Percentiles rank a stretch among this genome's conserved stretches.
Evolutionary conservation across 164 flowering plant species (phyloP).

Genomic region (Vitis rupestris): DNA sequence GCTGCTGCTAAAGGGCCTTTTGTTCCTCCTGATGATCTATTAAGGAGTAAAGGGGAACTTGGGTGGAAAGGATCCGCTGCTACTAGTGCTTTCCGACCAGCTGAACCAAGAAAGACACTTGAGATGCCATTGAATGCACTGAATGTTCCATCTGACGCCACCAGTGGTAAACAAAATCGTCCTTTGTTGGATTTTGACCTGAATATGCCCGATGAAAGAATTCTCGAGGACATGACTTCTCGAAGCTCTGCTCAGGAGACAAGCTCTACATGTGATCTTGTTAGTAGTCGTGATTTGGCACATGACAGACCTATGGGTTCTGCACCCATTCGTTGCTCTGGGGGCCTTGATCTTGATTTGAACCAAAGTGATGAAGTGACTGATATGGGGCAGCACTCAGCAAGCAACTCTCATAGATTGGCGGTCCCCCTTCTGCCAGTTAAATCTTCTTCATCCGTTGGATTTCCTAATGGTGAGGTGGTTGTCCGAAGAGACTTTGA

Average conservation of each 20-base stretch:
- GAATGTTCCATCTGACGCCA: constrained; percentile 23
- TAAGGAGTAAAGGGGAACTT: constrained; percentile 58
- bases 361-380: constrained; percentile 63
- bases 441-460: constrained; percentile 32
- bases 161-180: constrained; percentile 47
- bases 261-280: constrained; percentile 9
- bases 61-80: constrained; percentile 99
- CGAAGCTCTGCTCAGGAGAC: constrained; percentile 22
- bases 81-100: constrained; percentile 96
- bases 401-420: constrained; percentile 28
- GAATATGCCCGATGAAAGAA: constrained; percentile 76
- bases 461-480: constrained; percentile 42
- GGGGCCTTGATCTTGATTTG: constrained; percentile 85
- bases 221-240: constrained; percentile 53
- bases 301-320: constrained; percentile 18
- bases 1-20: constrained; percentile 90
- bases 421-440: constrained; percentile 32
- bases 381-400: constrained; percentile 47
- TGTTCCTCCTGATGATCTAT: constrained; percentile 66
- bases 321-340: constrained; percentile 34
- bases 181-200: constrained; percentile 70
- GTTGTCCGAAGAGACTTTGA: constrained; percentile 66
- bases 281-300: constrained; percentile 12
- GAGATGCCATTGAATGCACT: constrained; percentile 36
- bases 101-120: constrained; percentile 74